These are phyloP conservation scores for Chlorella sp. DNA, from an alignment of 139 green algal genomes.

Conservation along the genomic window DNA sequence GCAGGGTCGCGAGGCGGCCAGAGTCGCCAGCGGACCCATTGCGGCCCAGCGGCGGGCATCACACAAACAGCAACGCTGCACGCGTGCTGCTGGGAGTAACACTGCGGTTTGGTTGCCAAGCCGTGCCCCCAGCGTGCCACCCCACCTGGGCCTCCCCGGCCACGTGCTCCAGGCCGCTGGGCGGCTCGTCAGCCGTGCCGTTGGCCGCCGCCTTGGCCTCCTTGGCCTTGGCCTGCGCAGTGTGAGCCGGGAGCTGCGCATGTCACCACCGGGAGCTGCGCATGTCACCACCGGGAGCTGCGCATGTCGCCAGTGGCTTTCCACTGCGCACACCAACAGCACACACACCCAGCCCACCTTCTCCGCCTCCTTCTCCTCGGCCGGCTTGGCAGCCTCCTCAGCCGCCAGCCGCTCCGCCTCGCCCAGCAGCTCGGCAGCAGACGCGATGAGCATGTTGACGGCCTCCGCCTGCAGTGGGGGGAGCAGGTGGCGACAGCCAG, in stretches of 20 bases:
- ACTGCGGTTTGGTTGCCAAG: too few relatives aligned
- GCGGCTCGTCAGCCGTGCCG: constrained; percentile 10
- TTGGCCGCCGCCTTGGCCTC: neutral
- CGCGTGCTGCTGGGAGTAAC: too few relatives aligned
- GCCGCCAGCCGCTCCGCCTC: constrained; percentile 35
- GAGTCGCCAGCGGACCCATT: too few relatives aligned
- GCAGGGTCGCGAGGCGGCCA: too few relatives aligned
- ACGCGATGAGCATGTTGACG: constrained; percentile 22
- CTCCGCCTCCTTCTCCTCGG: neutral
- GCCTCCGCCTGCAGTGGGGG: constrained; percentile 12
- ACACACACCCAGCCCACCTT: too few relatives aligned
- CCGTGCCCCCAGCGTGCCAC: too few relatives aligned
- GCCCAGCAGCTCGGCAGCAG: constrained; percentile 29
- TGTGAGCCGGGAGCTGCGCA: neutral
- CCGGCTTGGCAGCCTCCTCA: constrained; percentile 1
- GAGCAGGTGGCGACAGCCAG: neutral
- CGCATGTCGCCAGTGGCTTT: too few relatives aligned
- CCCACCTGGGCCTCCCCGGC: neutral
- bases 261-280: neutral
- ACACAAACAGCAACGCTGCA: too few relatives aligned
- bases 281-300: neutral
- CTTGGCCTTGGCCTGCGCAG: constrained; percentile 3
- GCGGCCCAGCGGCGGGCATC: too few relatives aligned
- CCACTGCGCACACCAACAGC: too few relatives aligned
- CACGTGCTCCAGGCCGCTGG: neutral